Conservation (phyloP, 805 yeast genomes). For the Metschnikowia drakensbergensis region DNA sequence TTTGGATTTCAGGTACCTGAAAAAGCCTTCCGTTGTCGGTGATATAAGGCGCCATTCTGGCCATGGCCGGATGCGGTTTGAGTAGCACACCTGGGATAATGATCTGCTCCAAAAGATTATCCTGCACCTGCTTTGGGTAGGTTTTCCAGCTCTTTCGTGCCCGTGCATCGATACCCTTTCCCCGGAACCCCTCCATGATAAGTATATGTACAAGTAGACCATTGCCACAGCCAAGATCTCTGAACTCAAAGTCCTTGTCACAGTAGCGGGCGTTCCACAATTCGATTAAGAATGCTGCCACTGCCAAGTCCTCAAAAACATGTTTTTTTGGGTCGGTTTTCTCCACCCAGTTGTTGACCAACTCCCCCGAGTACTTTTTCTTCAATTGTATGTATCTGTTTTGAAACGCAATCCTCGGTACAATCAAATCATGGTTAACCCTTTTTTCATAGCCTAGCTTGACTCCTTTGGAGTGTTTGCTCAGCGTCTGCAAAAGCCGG, state of each 20-base stretch:
- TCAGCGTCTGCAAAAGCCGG: constrained; percentile 72
- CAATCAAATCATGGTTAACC: constrained; percentile 84
- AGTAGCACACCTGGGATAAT: constrained; percentile 73
- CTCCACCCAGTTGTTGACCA: constrained; percentile 87
- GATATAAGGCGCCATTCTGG: constrained; percentile 49
- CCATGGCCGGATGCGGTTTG: constrained; percentile 64
- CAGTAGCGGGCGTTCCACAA: constrained; percentile 59
- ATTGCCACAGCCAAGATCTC: constrained; percentile 95
- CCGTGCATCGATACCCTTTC: constrained; percentile 87
- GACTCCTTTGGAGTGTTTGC: constrained; percentile 80
- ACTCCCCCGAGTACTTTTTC: constrained; percentile 68
- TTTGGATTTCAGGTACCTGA: constrained; percentile 42
- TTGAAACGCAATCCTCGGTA: constrained; percentile 78
- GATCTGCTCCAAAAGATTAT: constrained; percentile 65
- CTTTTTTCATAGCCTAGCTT: constrained; percentile 82
- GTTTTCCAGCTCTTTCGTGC: constrained; percentile 81
- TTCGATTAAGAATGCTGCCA: constrained; percentile 90
- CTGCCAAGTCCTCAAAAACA: constrained; percentile 93
- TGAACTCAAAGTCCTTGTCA: constrained; percentile 58
- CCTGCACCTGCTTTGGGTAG: constrained; percentile 64
- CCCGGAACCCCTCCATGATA: constrained; percentile 72
- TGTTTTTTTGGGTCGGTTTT: constrained; percentile 93
- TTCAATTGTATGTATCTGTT: constrained; percentile 75
- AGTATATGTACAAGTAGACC: constrained; percentile 79
- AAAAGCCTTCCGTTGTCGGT: constrained; percentile 60